Evolutionary conservation across 176 grass and related monocot species (phyloP).

Genomic region (Oryza meridionalis): DNA sequence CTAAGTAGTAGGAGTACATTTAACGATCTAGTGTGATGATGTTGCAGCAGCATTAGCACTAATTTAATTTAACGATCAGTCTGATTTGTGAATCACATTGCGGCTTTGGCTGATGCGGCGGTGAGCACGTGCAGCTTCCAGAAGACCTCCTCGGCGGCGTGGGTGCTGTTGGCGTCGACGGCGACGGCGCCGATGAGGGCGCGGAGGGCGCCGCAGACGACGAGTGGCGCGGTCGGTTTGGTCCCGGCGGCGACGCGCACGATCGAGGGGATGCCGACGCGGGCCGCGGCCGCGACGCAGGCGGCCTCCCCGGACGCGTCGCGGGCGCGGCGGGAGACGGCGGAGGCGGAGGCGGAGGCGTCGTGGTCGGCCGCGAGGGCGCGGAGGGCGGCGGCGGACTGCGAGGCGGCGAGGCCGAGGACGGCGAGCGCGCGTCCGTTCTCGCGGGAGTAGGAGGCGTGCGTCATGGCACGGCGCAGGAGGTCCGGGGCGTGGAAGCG

Average conservation of each 20-base stretch:
- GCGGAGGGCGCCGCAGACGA: conserved; percentile 60
- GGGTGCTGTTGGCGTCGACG: conserved; percentile 42
- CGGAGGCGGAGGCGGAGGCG: too few species aligned
- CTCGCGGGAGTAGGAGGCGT: conserved; percentile 73
- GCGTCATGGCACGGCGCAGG: conserved; percentile 61
- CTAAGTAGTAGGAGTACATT: neutral
- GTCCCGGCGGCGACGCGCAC: conserved; percentile 54
- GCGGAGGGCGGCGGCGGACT: too few species aligned
- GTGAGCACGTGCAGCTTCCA: conserved; percentile 35
- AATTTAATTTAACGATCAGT: neutral
- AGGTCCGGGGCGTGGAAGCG: conserved; percentile 49
- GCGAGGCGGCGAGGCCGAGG: conserved; percentile 6
- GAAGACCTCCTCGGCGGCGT: conserved; percentile 57
- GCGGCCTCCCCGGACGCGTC: too few species aligned
- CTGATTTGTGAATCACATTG: neutral
- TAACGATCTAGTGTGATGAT: neutral
- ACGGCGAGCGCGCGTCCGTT: conserved; percentile 60
- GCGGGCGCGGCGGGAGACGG: too few species aligned
- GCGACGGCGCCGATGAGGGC: conserved; percentile 64
- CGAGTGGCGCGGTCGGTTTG: conserved; percentile 41
- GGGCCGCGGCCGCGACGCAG: too few species aligned
- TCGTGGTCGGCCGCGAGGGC: too few species aligned
- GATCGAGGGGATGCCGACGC: conserved; percentile 43
- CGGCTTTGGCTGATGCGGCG: neutral
- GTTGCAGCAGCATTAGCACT: neutral